phyloP scores from a whole-genome alignment of 2,329 filamentous ascomycete genomes.

The Polychaeton citri region DNA sequence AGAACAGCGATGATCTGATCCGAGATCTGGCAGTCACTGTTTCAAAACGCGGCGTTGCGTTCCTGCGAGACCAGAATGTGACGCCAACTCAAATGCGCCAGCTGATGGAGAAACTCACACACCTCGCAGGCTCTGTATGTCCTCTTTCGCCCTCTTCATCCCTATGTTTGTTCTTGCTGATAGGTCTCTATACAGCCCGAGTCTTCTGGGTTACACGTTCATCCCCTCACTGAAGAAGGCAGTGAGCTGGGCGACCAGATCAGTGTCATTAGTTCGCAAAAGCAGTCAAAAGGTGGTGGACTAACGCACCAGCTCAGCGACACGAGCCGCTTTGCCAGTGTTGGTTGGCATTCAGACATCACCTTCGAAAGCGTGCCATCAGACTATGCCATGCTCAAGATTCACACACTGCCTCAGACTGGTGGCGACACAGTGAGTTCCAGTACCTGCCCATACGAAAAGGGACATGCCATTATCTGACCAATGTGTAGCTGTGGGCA shows the following conservation, averaged over 20 bases:
- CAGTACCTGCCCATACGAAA: background rate
- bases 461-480: background rate
- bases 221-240: constrained; percentile 40
- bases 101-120: constrained; percentile 32
- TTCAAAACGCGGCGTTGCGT: constrained; percentile 37
- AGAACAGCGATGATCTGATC: constrained; percentile 7
- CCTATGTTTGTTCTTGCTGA: too few species aligned
- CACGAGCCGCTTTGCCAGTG: constrained; percentile 35
- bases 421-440: constrained; percentile 30
- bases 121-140: constrained; percentile 29
- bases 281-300: constrained; percentile 42
- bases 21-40: constrained; percentile 17
- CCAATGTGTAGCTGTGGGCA: constrained; percentile 38
- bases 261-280: constrained; percentile 42
- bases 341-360: constrained; percentile 41
- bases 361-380: constrained; percentile 41
- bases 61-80: constrained; percentile 37
- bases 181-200: too few species aligned
- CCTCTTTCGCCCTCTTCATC: too few species aligned
- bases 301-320: constrained; percentile 40
- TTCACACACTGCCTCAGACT: constrained; percentile 33
- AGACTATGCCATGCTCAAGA: constrained; percentile 41
- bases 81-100: constrained; percentile 32
- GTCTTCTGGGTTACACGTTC: constrained; percentile 40
- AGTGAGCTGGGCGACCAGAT: constrained; percentile 43